Base-by-base conservation (phyloP, 371 early-diverging fungal genomes). In the Mucor piriformis region DNA sequence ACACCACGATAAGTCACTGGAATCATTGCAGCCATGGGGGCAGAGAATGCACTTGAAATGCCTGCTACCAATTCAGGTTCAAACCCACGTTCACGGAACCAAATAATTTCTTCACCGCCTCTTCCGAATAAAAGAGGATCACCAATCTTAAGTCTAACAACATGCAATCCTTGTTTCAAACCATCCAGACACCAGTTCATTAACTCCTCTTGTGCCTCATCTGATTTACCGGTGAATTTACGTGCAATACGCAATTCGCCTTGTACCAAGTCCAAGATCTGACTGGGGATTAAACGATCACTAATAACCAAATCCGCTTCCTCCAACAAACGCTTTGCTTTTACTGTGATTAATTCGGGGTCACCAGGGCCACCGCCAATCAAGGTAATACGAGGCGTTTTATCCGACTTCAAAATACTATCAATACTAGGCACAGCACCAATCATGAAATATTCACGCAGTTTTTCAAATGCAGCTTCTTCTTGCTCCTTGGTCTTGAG, bases 111-210 rank as follows among this genome's bases (percentile, higher is more conserved):
- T 68, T 96, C 96, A 5, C 89, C 94, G 23, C 94, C 95, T 20
- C 96, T 87, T n/a, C 95, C 95, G 70, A 92, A 96, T 40, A 96
- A 80, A 63, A 93, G 88, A 13, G 94, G 93, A 61, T 95, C 94
- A 4, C 96, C 96, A 52, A 88, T 88, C 81, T 96, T 95, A 53
- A 96, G 81, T 44, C 96, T 77, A 25, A 92, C 92, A 5, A 96
- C 95, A 1, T 70, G 77, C 66, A 83, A 73, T 16, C 90, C 91
- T 29, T 80, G 69, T 6, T 75, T 54, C 23, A 92, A 72, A 15
- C 86, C 92, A 49, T 85, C 84, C 27, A 92, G 69, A 51, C 88
- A 89, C 79, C 88, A 85, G 27, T 77, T 77, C 54, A 73, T 57
- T 40, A 91, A 70, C 42, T 88, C 89, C 46, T 88, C 83, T 58